phyloP scores from a whole-genome alignment of 2,329 filamentous ascomycete genomes.

The Aureobasidium zeae region DNA sequence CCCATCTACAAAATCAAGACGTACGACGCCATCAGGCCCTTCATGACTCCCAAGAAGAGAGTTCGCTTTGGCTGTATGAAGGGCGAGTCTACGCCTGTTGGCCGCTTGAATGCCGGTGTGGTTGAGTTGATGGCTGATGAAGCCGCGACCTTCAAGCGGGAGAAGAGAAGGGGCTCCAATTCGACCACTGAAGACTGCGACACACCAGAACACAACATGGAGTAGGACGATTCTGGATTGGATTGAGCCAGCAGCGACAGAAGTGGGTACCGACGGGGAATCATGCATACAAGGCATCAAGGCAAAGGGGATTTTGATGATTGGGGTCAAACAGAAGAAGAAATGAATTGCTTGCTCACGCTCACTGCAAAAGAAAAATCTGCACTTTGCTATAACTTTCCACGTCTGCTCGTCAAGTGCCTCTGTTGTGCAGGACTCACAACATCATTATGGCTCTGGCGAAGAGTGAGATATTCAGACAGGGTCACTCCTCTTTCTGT shows the following conservation, averaged over 20 bases:
- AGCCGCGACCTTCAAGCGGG: conserved; percentile 11
- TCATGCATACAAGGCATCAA: not conserved
- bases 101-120: not conserved
- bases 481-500: no score
- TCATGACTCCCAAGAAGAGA: conserved; percentile 10
- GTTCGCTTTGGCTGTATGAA: conserved; percentile 14
- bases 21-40: conserved; percentile 4
- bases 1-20: conserved; percentile 15
- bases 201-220: not conserved
- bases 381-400: no score
- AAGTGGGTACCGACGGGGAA: no score
- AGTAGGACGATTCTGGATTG: not conserved
- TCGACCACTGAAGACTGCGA: not conserved
- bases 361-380: no score
- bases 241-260: not conserved
- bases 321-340: not conserved
- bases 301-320: not conserved
- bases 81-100: not conserved
- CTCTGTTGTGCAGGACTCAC: no score
- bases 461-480: no score
- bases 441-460: no score
- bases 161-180: conserved; percentile 7
- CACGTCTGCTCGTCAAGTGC: no score
- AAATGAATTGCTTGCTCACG: no score
- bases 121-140: conserved; percentile 4